Base-by-base conservation (phyloP, 345 rosid genomes). In the Murraya paniculata region DNA sequence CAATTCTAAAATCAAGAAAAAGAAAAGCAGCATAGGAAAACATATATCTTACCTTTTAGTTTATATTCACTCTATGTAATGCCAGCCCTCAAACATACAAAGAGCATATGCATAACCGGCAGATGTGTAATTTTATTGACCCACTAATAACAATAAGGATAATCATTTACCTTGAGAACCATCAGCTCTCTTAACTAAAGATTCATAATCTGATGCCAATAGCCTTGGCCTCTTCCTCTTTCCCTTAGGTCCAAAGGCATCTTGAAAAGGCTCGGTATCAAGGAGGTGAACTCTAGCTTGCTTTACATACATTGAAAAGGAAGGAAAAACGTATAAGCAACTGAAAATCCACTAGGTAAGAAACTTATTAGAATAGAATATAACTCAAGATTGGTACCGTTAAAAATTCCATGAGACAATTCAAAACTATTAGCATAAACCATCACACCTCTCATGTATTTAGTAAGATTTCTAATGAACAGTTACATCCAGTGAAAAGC, bases 281-380 rank as follows among this genome's bases (percentile, higher is more conserved):
- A 96, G 94, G 38, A 96, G 93, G 79, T 90, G 98, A 78, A 93
- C 97, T 88, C 97, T 92, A 5, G 93, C 83, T 90, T 92, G 95
- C 99, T 96, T 78, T 74, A 84, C 30, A 79, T 48, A 0, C 36
- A 72, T 27, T 18, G 18, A 35, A 7, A 55, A 66, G 10, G 48
- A 36, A 75, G 45, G 55, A 66, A 39, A 67, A 68, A 9, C 16
- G 73, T 11, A 74, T 35, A 4, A 64, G 62, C 24, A 81, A 50
- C 75, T 11, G 31, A 27, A 28, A 64, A 24, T 75, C 60, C 25
- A 75, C 14, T 4, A 6, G 55, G 64, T 30, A 45, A 7, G 8
- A 45, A 16, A 30, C 11, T 9, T 45, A 41, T 56, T 10, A 13
- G 39, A 28, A 73, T 1, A 66, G 6, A 61, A 76, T 77, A 66